These are phyloP conservation scores for Clitoria ternatea DNA, from an alignment of 306 rosid genomes.

Conservation along the genomic window DNA sequence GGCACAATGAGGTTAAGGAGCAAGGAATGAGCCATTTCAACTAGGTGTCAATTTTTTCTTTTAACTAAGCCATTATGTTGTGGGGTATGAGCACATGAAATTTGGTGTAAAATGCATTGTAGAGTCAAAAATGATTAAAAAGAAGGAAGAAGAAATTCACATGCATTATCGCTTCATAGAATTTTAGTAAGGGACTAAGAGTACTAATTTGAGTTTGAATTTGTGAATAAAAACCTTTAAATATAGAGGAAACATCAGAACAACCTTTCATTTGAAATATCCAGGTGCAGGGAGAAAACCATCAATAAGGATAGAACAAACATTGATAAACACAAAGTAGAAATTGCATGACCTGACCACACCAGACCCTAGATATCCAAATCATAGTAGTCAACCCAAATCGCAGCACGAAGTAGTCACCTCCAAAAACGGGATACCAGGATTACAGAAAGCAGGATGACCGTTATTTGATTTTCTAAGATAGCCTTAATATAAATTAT, in stretches of 20 bases:
- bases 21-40: background rate
- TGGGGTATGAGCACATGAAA: background rate
- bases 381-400: too few species aligned
- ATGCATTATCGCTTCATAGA: background rate
- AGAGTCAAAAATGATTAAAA: background rate
- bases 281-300: background rate
- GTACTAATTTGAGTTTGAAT: background rate
- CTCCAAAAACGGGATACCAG: too few species aligned
- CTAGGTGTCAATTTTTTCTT: background rate
- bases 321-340: background rate
- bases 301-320: background rate
- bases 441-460: too few species aligned
- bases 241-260: background rate
- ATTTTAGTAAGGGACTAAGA: background rate
- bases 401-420: too few species aligned
- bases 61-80: background rate
- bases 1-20: background rate
- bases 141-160: background rate
- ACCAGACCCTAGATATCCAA: too few species aligned
- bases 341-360: too few species aligned
- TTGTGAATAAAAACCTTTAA: background rate
- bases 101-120: background rate
- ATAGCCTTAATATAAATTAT: too few species aligned
- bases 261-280: background rate
- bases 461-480: too few species aligned